Evolutionary conservation across 495 filamentous ascomycete genomes (phyloP).

Genomic region (Sordaria brevicollis): DNA sequence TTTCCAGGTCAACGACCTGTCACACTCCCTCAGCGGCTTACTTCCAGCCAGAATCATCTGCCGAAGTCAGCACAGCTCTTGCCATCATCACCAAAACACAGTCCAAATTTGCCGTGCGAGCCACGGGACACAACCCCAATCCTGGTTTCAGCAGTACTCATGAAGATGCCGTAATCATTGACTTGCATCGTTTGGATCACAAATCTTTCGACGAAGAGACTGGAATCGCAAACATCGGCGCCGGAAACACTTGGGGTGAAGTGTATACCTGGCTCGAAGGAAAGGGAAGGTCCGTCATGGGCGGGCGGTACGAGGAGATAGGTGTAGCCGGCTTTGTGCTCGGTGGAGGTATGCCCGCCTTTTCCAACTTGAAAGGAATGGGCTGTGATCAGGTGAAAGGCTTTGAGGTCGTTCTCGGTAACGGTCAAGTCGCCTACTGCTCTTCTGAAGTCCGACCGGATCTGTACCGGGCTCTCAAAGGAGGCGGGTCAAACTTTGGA

Average conservation of each 20-base stretch:
- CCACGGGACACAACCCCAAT: not conserved
- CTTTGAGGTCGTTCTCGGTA: conserved; percentile 39
- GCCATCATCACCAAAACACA: not conserved
- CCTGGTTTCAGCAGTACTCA: not conserved
- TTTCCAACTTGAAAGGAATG: conserved; percentile 36
- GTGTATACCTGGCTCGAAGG: conserved; percentile 40
- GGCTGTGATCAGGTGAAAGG: conserved; percentile 40
- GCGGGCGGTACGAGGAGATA: conserved; percentile 42
- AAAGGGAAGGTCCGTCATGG: conserved; percentile 33
- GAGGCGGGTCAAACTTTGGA: conserved; percentile 50
- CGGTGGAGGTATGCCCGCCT: conserved; percentile 44
- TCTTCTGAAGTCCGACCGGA: conserved; percentile 19
- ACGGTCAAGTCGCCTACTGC: conserved; percentile 24
- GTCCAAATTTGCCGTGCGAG: not conserved
- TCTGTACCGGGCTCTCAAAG: conserved; percentile 47
- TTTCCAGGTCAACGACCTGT: not conserved
- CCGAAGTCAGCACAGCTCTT: not conserved
- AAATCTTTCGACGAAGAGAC: not conserved
- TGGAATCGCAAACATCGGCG: not conserved
- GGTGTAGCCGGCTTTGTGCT: conserved; percentile 48
- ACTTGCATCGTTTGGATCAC: not conserved
- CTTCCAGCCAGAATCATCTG: not conserved
- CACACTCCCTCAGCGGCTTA: not conserved
- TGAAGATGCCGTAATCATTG: not conserved
- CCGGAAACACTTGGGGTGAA: not conserved